A percentile compares a stretch with the other conserved stretches of the same genome.
These are phyloP conservation scores for Entomortierella beljakovae DNA, from an alignment of 192 early-diverging fungal species.

Conservation along the genomic window DNA sequence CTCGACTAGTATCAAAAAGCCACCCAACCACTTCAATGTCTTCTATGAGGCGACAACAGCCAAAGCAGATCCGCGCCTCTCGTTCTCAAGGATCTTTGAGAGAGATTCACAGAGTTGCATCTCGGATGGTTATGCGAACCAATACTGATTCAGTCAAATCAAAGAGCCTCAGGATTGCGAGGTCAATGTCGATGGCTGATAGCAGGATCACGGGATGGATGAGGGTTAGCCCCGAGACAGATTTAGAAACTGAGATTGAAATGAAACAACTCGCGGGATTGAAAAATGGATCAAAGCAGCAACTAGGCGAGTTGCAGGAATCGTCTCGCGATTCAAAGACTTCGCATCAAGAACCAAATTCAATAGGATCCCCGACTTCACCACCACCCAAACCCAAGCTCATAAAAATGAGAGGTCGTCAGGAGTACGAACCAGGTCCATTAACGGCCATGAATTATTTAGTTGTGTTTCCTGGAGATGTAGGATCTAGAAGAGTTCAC, in stretches of 20 bases:
- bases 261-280: background rate
- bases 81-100: conserved; percentile 33
- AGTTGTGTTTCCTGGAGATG: conserved; percentile 49
- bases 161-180: background rate
- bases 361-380: background rate
- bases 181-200: background rate
- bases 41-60: background rate
- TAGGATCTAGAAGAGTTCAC: conserved; percentile 22
- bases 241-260: conserved; percentile 18
- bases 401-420: conserved; percentile 46
- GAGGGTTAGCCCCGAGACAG: background rate
- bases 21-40: background rate
- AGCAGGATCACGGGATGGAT: background rate
- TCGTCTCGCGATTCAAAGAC: too few relatives aligned
- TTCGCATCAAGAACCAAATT: background rate
- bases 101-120: conserved; percentile 24
- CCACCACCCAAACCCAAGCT: background rate
- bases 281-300: background rate
- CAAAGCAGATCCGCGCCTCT: background rate
- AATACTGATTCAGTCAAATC: background rate
- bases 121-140: conserved; percentile 17
- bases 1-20: background rate
- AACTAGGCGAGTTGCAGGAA: background rate
- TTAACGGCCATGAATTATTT: conserved; percentile 44
- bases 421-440: conserved; percentile 46